Conservation (phyloP, 345 rosid genomes). For the Lenwebbia sp. region DNA sequence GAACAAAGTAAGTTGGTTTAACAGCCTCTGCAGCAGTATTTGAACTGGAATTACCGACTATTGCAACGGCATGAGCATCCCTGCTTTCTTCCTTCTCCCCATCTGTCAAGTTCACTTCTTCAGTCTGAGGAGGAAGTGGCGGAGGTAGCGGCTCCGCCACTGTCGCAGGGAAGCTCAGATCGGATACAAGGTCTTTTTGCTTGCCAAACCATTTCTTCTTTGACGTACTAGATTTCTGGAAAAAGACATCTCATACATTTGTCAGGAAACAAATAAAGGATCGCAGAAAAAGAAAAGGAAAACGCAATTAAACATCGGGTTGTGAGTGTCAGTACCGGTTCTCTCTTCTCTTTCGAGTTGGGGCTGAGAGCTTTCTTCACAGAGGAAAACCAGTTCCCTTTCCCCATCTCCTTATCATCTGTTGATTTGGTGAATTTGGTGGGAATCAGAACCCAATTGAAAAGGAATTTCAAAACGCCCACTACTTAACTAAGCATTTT, state of each 20-base stretch:
- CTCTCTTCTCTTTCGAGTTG: conserved; percentile 46
- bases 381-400: conserved; percentile 86
- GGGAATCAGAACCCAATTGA: neutral
- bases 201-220: conserved; percentile 43
- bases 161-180: conserved; percentile 14
- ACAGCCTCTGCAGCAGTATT: conserved; percentile 29
- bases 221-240: conserved; percentile 19
- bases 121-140: conserved; percentile 22
- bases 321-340: conserved; percentile 19
- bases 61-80: conserved; percentile 15
- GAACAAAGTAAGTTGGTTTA: conserved; percentile 8
- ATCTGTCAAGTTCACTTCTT: conserved; percentile 40
- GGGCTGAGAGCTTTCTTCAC: conserved; percentile 86
- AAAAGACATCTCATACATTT: neutral
- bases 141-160: conserved; percentile 17
- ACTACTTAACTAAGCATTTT: neutral
- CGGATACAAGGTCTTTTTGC: conserved; percentile 26
- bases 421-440: neutral
- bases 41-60: conserved; percentile 11
- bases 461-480: neutral
- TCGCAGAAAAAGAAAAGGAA: neutral
- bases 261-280: neutral
- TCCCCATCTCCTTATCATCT: conserved; percentile 72
- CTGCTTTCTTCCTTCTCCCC: conserved; percentile 27
- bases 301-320: neutral